A percentile compares a stretch with the other conserved stretches of the same genome.
These are phyloP conservation scores for Primulina huaijiensis DNA, from an alignment of 257 asterid genomes.

Conservation along the genomic window DNA sequence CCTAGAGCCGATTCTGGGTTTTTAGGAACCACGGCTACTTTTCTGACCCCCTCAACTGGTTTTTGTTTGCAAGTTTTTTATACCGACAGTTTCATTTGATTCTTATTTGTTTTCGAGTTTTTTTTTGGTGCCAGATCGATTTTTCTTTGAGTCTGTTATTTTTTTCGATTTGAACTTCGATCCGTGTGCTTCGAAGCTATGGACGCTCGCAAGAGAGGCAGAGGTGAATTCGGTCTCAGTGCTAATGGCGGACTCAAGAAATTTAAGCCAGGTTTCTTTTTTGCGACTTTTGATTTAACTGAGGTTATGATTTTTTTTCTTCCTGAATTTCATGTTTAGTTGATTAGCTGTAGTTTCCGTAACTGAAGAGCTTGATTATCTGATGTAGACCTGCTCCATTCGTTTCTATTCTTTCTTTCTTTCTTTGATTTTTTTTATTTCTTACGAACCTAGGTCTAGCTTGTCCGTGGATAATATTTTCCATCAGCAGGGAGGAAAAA, in stretches of 20 bases:
- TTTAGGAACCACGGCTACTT: background rate
- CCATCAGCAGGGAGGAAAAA: too few relatives aligned
- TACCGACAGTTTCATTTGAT: background rate
- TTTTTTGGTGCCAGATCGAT: background rate
- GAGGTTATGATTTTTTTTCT: background rate
- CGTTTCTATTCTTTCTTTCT: too few relatives aligned
- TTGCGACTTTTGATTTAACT: background rate
- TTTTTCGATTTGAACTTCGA: constrained; percentile 22
- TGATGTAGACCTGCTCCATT: constrained; percentile 11
- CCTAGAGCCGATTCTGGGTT: background rate
- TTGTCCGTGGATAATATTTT: background rate
- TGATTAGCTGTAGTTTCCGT: background rate
- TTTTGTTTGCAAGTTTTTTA: background rate
- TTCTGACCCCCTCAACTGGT: too few relatives aligned
- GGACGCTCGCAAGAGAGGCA: constrained; percentile 55
- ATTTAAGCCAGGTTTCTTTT: constrained; percentile 54
- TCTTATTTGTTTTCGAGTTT: background rate
- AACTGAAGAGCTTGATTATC: background rate
- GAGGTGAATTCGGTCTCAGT: constrained; percentile 31
- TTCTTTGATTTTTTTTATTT: background rate
- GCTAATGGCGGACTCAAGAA: constrained; percentile 70
- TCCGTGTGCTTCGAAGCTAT: constrained; percentile 33
- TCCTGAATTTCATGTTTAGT: background rate
- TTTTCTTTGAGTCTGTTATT: constrained; percentile 14
- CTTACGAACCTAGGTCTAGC: background rate